Evolutionary conservation across 1,139 yeast species (phyloP), one percentile per base, ranked within the genome.

Genomic region (Hyphopichia wangnamkhiaoensis): DNA sequence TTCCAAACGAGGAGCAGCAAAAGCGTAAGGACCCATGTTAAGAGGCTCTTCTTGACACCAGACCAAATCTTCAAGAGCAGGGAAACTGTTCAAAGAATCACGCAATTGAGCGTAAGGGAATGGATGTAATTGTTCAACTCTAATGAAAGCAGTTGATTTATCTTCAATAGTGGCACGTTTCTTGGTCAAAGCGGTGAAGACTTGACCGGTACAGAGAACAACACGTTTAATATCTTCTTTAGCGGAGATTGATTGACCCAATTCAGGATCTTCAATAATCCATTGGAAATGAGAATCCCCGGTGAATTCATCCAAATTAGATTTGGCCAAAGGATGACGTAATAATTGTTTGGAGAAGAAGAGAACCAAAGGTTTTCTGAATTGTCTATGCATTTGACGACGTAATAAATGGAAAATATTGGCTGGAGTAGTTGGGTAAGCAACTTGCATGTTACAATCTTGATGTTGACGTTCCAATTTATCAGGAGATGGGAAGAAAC

Each of bases 11-110:
- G 97, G 98, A 48, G 76, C 74, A 44, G 75, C 90, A 58, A 61
- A 89, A 28, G 84, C 62, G 86, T 86, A 91, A 38, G 88, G 74
- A 68, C 98, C 98, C 84, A 93, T 93, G 74, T 94, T 94, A 71
- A 93, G 79, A 54, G 98, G 98, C 76, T 94, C 99, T 74, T 94
- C 99, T 75, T 94, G 98, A 69, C 95, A 85, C 94, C 94, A 94
- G 35, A 90, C 95, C 54, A 94, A 72, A 63, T 94, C 98, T 65
- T 85, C 84, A 47, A 84, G 62, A 64, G 82, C 82, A 59, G 95
- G 89, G 76, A 85, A 94, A 40, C 80, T 64, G 68, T 88, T 76
- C 54, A 94, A 73, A 27, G 88, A 71, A 56, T 91, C 97, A 61
- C 90, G 85, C 57, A 94, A 72, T 72, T 88, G 96, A 44, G 94